Conservation (phyloP, 805 yeast species). For the Ogataea paradorogensis region DNA sequence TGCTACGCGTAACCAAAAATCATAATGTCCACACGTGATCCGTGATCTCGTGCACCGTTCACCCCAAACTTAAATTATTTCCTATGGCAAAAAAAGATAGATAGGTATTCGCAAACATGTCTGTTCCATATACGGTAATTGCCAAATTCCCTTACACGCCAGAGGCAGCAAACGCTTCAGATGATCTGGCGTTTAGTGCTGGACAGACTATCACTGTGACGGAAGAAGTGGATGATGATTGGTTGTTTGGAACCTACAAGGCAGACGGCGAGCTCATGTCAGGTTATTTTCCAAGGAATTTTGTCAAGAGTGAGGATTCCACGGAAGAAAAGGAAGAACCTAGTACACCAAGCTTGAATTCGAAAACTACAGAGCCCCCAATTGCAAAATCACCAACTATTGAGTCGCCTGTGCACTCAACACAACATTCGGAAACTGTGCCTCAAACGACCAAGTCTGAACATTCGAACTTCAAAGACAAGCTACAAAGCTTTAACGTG, state of each 20-base stretch:
- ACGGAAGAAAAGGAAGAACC: slow-evolving; percentile 2
- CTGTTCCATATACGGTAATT: slow-evolving; percentile 30
- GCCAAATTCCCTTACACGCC: slow-evolving; percentile 33
- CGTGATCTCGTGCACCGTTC: background rate
- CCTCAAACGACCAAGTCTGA: background rate
- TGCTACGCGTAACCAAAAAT: background rate
- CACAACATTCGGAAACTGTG: background rate
- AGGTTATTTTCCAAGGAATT: slow-evolving; percentile 88
- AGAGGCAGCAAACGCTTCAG: slow-evolving; percentile 59
- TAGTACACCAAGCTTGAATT: too few species aligned
- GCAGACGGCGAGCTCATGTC: slow-evolving; percentile 41
- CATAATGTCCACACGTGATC: background rate
- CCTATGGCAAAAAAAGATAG: background rate
- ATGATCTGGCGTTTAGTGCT: slow-evolving; percentile 70
- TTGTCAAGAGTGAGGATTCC: slow-evolving; percentile 48
- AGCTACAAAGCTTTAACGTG: slow-evolving; percentile 50
- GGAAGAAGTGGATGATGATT: slow-evolving; percentile 83
- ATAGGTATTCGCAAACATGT: slow-evolving; percentile 11
- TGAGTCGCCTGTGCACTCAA: slow-evolving; percentile 3
- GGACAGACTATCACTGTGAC: slow-evolving; percentile 75
- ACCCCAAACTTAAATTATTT: background rate
- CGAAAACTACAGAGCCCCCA: too few species aligned
- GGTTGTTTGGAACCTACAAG: slow-evolving; percentile 73
- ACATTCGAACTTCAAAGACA: slow-evolving; percentile 36
- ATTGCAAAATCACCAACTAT: too few species aligned